Base-by-base conservation (phyloP, 805 yeast genomes). In the Groenewaldozyma salmanticensis region DNA sequence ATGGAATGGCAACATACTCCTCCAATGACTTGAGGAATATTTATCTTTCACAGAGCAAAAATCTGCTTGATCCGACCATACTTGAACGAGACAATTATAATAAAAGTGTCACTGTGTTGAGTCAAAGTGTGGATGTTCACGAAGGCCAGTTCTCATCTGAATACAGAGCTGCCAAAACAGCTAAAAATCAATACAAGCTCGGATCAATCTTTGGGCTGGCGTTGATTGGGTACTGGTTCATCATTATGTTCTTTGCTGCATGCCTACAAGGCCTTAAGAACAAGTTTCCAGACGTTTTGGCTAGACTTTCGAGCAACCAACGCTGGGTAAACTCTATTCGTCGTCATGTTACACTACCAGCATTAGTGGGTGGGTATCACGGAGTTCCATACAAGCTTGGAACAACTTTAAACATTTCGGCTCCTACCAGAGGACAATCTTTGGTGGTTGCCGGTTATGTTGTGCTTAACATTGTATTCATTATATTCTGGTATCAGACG, bases 371-470 rank as follows among this genome's bases (percentile, higher is more conserved):
- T 16, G 46, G 46, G 20, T 42, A 42, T 9, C 67, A 63, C 33
- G 52, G 51, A 18, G 49, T 48, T 16, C 61, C 64, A 0, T 37
- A 51, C 36, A 40, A 42, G 5, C 24, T 55, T 15, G 29, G 50
- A 27, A 20, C 37, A 1, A 36, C 40, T 11, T 29, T 53, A 24
- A 17, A 27, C 2, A 42, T 55, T 2, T 34, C 54, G 6, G 47
- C 65, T 1, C 74, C 75, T 0, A 66, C 74, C 0, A 53, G 75
- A 27, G 60, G 62, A 4, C 73, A 71, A 51, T 44, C 67, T 1
- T 32, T 65, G 4, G 57, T 70, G 4, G 49, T 70, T 2, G 5
- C 48, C 4, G 63, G 58, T 0, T 68, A 63, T 44, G 19, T 60
- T 6, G 46, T 46, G 1, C 34, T 70, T 15, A 55, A 66, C 35